phyloP scores from a whole-genome alignment of 768 basidiomycete genomes.

The Ramaria sp. region DNA sequence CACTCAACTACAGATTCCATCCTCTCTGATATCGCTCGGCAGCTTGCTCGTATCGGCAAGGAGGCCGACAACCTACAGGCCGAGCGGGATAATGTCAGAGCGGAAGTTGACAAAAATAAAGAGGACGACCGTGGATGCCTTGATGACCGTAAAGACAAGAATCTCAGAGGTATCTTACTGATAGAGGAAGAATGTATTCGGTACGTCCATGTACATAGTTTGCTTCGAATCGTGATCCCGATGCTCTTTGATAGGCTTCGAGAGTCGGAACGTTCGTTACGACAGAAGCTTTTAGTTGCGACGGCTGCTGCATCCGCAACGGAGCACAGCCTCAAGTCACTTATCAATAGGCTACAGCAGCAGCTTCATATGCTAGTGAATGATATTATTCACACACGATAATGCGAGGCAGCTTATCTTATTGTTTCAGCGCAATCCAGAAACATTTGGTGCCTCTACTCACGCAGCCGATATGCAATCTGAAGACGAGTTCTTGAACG shows the following conservation, averaged over 20 bases:
- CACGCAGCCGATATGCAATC: too few relatives aligned
- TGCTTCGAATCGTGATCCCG: neutral
- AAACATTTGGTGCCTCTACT: too few relatives aligned
- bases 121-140: neutral
- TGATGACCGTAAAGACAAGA: neutral
- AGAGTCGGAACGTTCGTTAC: neutral
- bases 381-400: neutral
- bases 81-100: neutral
- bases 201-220: neutral
- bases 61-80: neutral
- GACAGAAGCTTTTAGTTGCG: constrained; percentile 1
- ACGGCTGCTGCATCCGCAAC: neutral
- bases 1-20: too few relatives aligned
- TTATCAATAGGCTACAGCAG: neutral
- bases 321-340: neutral
- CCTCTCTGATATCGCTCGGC: too few relatives aligned
- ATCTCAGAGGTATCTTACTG: neutral
- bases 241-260: neutral
- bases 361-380: neutral
- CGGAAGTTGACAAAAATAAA: neutral
- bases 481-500: too few relatives aligned
- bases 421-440: too few relatives aligned
- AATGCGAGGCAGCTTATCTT: neutral
- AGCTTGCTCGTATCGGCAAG: too few relatives aligned
- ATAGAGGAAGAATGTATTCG: constrained; percentile 8